These are phyloP conservation scores for Hygrophorus russula DNA, from an alignment of 768 basidiomycete species.

Conservation along the genomic window DNA sequence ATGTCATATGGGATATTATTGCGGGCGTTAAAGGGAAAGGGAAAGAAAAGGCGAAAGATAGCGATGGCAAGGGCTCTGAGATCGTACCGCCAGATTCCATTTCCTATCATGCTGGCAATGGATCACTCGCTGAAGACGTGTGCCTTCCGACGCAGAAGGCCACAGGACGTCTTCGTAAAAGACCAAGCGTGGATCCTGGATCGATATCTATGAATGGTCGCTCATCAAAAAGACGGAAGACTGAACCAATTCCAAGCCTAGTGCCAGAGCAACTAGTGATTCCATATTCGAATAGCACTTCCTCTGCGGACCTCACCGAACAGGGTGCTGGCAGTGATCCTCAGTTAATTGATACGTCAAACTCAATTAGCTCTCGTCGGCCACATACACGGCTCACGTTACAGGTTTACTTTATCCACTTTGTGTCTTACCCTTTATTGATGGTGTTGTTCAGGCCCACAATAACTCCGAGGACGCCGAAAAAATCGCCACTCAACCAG, in stretches of 20 bases:
- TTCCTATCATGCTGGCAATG: too few species aligned
- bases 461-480: neutral
- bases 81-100: neutral
- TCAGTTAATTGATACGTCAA: too few species aligned
- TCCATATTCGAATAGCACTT: neutral
- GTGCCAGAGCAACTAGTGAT: neutral
- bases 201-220: conserved; percentile 1
- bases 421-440: too few species aligned
- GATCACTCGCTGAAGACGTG: too few species aligned
- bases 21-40: conserved; percentile 12
- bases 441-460: neutral
- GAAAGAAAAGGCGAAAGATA: conserved; percentile 17
- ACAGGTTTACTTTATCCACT: too few species aligned
- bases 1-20: conserved; percentile 22
- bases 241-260: conserved; percentile 4
- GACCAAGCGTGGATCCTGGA: neutral
- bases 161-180: neutral
- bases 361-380: too few species aligned
- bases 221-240: conserved; percentile 17
- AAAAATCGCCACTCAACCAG: conserved; percentile 8
- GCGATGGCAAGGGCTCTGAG: neutral
- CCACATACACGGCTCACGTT: too few species aligned
- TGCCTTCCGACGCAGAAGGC: too few species aligned
- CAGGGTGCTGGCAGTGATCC: too few species aligned
- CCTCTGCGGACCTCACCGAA: too few species aligned